These are phyloP conservation scores for Oryza punctata DNA, from an alignment of 176 grass and related monocot species.

Conservation along the genomic window DNA sequence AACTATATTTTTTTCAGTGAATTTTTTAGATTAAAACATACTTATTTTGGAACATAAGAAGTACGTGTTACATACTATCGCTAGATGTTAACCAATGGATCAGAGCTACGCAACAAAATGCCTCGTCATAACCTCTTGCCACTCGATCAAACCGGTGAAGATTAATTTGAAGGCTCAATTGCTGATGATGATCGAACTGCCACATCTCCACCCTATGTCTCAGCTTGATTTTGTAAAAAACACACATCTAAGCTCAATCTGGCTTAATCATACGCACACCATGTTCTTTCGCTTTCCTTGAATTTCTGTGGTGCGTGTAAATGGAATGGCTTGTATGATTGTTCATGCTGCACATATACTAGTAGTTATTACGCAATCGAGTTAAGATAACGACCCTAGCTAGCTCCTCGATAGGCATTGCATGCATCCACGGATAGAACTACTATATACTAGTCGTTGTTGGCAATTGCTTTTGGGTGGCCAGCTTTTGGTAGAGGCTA, in stretches of 20 bases:
- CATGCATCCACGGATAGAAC: conserved; percentile 34
- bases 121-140: too few relatives aligned
- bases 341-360: conserved; percentile 6
- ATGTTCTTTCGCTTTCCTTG: background rate
- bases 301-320: background rate
- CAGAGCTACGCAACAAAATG: too few relatives aligned
- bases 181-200: too few relatives aligned
- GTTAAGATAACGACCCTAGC: conserved; percentile 57
- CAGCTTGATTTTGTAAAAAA: too few relatives aligned
- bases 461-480: conserved; percentile 29
- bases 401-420: background rate
- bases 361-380: conserved; percentile 48
- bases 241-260: background rate
- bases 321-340: conserved; percentile 24
- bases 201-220: too few relatives aligned
- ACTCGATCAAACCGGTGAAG: too few relatives aligned
- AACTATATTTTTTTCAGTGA: too few relatives aligned
- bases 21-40: too few relatives aligned
- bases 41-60: too few relatives aligned
- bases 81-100: background rate
- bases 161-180: too few relatives aligned
- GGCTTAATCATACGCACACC: background rate
- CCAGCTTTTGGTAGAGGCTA: conserved; percentile 46
- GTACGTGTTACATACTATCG: too few relatives aligned
- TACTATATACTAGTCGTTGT: background rate